Evolutionary conservation across 352 stramenopile genomes (phyloP).

Genomic region (Phytophthora uliginosa): DNA sequence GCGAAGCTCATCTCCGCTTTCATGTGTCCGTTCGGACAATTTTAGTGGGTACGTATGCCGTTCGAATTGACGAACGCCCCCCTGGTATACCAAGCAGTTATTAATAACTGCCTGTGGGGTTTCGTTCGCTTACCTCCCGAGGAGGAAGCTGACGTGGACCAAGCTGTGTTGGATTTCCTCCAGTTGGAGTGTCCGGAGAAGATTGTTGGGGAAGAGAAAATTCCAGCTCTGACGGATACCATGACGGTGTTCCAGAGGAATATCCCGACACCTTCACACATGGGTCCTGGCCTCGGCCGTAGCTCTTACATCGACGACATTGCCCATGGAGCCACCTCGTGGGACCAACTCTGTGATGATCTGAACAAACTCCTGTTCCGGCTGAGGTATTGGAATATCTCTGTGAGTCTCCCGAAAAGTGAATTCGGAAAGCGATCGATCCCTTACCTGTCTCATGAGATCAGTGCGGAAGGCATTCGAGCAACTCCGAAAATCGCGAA

Average conservation of each 20-base stretch:
- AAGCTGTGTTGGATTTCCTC: conserved; percentile 9
- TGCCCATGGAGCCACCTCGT: neutral
- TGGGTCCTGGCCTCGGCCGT: conserved; percentile 3
- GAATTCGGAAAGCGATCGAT: neutral
- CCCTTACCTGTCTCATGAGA: neutral
- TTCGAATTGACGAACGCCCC: conserved; percentile 34
- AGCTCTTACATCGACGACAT: conserved; percentile 19
- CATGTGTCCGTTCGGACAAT: conserved; percentile 36
- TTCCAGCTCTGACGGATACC: neutral
- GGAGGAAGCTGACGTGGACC: neutral
- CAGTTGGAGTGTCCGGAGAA: neutral
- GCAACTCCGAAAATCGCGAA: too few relatives aligned
- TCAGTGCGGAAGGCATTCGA: neutral
- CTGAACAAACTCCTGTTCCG: neutral
- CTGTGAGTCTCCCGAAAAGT: conserved; percentile 10
- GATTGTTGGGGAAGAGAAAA: too few relatives aligned
- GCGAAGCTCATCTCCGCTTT: conserved; percentile 26
- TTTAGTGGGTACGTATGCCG: conserved; percentile 14
- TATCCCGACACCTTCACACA: neutral
- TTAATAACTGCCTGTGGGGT: conserved; percentile 30
- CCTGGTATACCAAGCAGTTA: conserved; percentile 15
- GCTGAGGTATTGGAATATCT: conserved; percentile 3
- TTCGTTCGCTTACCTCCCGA: conserved; percentile 4
- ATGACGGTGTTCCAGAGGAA: conserved; percentile 1
- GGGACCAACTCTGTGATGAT: conserved; percentile 2